A percentile compares a stretch with the other conserved stretches of the same genome.
These are phyloP conservation scores for Asterophora parasitica DNA, from an alignment of 768 basidiomycete species.

Conservation along the genomic window DNA sequence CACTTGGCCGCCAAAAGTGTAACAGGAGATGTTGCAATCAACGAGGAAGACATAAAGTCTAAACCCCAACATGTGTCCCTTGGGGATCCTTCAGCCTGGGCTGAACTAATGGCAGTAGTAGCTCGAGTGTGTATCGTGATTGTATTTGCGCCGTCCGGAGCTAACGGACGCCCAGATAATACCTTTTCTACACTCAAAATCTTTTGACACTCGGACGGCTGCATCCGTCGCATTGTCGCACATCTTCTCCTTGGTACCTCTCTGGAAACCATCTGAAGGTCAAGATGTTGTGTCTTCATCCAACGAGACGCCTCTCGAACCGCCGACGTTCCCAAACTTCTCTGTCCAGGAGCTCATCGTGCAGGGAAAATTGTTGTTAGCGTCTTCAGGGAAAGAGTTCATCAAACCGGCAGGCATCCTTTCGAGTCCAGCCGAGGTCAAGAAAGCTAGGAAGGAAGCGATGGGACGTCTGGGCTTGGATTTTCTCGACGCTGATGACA, in stretches of 20 bases:
- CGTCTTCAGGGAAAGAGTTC: slow-evolving; percentile 94
- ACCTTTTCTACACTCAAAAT: slow-evolving; percentile 87
- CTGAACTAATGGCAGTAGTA: slow-evolving; percentile 85
- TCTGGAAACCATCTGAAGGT: slow-evolving; percentile 58
- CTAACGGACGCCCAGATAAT: slow-evolving; percentile 55
- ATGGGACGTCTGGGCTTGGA: slow-evolving; percentile 86
- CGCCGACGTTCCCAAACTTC: slow-evolving; percentile 67
- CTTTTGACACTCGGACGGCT: slow-evolving; percentile 87
- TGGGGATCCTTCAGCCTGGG: slow-evolving; percentile 77
- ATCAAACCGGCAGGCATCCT: slow-evolving; percentile 66
- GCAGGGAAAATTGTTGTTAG: slow-evolving; percentile 76
- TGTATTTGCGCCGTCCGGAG: slow-evolving; percentile 2
- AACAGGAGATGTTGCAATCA: slow-evolving; percentile 70
- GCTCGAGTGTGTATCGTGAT: slow-evolving; percentile 56
- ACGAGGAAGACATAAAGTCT: slow-evolving; percentile 71
- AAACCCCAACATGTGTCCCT: slow-evolving; percentile 52
- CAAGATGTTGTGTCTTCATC: slow-evolving; percentile 25
- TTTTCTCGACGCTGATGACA: slow-evolving; percentile 80
- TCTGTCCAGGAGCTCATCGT: slow-evolving; percentile 72
- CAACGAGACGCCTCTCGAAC: slow-evolving; percentile 23
- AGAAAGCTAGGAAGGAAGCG: slow-evolving; percentile 82
- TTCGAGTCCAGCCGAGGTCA: slow-evolving; percentile 73
- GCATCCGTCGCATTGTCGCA: slow-evolving; percentile 86
- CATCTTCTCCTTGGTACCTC: slow-evolving; percentile 79
- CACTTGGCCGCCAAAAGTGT: slow-evolving; percentile 87